Evolutionary conservation across 805 yeast species (phyloP), one percentile per base, ranked within the genome.

Genomic region (Saturnispora sekii): DNA sequence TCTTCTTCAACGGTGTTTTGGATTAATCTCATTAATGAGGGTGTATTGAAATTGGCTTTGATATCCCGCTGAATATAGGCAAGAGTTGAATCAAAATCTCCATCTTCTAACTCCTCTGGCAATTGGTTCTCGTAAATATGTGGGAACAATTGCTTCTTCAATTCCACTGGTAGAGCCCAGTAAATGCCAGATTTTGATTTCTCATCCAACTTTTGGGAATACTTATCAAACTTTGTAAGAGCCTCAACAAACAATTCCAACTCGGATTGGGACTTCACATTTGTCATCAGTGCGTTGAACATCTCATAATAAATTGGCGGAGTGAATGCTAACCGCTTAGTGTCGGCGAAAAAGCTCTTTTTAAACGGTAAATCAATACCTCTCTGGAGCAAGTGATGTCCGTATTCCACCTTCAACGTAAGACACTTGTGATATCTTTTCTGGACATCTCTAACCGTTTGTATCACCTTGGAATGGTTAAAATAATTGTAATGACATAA

Each of bases 1-100:
- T 35, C 38, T 32, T 49, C 50, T 29, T 30, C 28, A 17, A 44
- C 35, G 38, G 48, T 38, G 4, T 42, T 14, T 32, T 45, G 44
- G 17, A 17, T 21, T 1, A 49, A 15, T 21, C 26, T 21, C 26
- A 26, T 34, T 42, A 35, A 40, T 40, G 12, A 34, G 42, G 15
- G 40, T 34, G 21, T n/a, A 9, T 43, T 18, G 26, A 45, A 45
- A 26, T 37, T 21, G 3, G 26, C 26, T 17, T n/a, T n/a, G 10
- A 17, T 12, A 43, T 43, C 30, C 14, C 7, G 14, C 3, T 3
- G 16, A 32, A 37, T 37, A 10, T 28, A 37, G 8, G 21, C 37
- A 10, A 14, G 15, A n/a, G 47, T 26, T 11, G 26, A 21, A 21
- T 21, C 26, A 21, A 21, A 21, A 6, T 43, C 34, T 3, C 15